Evolutionary conservation across 176 grass and related monocot species (phyloP), one percentile per base, ranked within the genome.

Genomic region (Rhipidocladum racemiflorum): DNA sequence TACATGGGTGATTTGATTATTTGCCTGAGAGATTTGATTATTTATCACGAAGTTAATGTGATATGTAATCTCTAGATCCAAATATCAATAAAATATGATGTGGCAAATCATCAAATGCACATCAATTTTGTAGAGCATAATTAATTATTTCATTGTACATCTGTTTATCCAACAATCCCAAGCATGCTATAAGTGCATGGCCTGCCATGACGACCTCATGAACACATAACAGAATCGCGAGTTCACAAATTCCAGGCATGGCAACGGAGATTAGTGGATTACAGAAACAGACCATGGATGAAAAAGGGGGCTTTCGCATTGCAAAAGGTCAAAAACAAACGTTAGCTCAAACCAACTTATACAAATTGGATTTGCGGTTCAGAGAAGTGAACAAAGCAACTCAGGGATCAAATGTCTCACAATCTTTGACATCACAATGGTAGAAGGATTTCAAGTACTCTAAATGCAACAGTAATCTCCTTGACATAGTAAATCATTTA

Each of bases 381-480:
- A 68, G 66, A 76, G 14, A 46, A 80, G 81, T 86, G 85, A 77
- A 87, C 83, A 89, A 65, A 81, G 67, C 72, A 76, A 61, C 53
- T 60, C 29, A 62, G 62, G 68, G 81, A 82, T 70, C 72, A 91
- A 64, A 82, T 89, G 72, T 74, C 66, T 85, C 72, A 74, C 64
- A 89, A 82, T 86, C 79, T 85, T 86, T 84, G 24, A 89, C 49
- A 84, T 71, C 74, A 77, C 42, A 76, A 44, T 17, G 62, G 72
- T 68, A 74, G 62, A 81, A 42, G 73, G 73, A 85, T 77, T 66
- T 83, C 70, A 53, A 71, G 63, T 78, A 77, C 70, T 72, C 86
- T 68, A 94, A 57, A 89, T 79, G 63, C 67, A 78, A 91, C 84
- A 87, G 61, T 60, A 42, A 79, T 54, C 79, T 75, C 81, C 48